A percentile compares a stretch with the other conserved stretches of the same genome.
Evolutionary conservation across 78 protist species (phyloP).

Genomic region (Creolimax fragrantissima): DNA sequence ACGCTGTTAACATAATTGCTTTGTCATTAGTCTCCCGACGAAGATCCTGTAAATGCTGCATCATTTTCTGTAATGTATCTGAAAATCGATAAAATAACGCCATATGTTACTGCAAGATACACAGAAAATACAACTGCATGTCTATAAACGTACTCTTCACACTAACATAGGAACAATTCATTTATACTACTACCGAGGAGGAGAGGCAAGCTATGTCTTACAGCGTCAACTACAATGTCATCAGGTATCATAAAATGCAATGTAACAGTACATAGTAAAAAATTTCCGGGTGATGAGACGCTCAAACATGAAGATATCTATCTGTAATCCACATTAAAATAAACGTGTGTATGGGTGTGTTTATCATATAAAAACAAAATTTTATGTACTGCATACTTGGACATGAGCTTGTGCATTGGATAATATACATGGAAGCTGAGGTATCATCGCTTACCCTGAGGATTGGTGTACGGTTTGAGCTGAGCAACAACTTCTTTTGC

Average conservation of each 20-base stretch:
- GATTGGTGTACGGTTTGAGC: neutral
- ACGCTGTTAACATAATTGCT: neutral
- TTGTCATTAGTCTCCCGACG: neutral
- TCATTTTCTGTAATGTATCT: neutral
- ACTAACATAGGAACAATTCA: no score
- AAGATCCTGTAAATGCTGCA: neutral
- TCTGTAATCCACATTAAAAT: neutral
- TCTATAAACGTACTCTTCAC: neutral
- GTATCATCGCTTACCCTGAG: neutral
- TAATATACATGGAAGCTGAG: neutral
- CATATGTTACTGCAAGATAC: neutral
- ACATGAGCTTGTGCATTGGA: neutral
- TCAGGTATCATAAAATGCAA: no score
- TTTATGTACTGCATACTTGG: neutral
- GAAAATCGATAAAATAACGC: neutral
- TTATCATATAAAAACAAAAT: neutral
- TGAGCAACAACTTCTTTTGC: neutral
- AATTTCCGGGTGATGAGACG: no score
- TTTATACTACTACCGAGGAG: no score
- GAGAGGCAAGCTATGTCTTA: no score
- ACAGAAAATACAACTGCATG: neutral
- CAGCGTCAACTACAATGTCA: no score
- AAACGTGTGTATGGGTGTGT: neutral
- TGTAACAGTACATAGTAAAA: no score
- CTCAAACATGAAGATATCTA: no score